Conservation (phyloP, 139 green algal species). For the Desmodesmus armatus region DNA sequence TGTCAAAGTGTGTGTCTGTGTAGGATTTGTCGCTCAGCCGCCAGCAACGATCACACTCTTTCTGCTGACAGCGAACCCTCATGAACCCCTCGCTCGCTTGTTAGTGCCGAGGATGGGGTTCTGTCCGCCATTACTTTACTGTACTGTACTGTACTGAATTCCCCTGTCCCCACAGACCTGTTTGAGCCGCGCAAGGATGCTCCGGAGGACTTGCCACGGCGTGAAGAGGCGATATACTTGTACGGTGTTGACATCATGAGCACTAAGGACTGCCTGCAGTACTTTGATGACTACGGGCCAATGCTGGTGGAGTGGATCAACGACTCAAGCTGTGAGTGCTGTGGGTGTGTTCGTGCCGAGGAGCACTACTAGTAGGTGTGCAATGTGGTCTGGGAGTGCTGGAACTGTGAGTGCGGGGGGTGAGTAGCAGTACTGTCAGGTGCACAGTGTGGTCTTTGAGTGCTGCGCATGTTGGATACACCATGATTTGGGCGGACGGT, state of each 20-base stretch:
- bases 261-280: slow-evolving; percentile 62
- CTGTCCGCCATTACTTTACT: neutral
- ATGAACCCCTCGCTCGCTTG: neutral
- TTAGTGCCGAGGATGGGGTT: too few species aligned
- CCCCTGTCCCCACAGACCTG: slow-evolving; percentile 38
- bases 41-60: too few species aligned
- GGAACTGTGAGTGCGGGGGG: too few species aligned
- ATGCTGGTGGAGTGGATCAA: slow-evolving; percentile 92
- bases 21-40: too few species aligned
- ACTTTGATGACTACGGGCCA: slow-evolving; percentile 82
- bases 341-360: neutral
- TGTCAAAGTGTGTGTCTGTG: too few species aligned
- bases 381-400: too few species aligned
- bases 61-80: neutral
- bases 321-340: slow-evolving; percentile 78
- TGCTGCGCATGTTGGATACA: too few species aligned
- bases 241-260: slow-evolving; percentile 92
- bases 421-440: too few species aligned
- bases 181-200: slow-evolving; percentile 71
- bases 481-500: too few species aligned
- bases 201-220: slow-evolving; percentile 44
- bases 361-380: too few species aligned
- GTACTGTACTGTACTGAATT: too few species aligned
- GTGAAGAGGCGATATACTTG: slow-evolving; percentile 77
- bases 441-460: too few species aligned